phyloP scores from a whole-genome alignment of 1,284 basidiomycete genomes.

The Stereum hirsutum region DNA sequence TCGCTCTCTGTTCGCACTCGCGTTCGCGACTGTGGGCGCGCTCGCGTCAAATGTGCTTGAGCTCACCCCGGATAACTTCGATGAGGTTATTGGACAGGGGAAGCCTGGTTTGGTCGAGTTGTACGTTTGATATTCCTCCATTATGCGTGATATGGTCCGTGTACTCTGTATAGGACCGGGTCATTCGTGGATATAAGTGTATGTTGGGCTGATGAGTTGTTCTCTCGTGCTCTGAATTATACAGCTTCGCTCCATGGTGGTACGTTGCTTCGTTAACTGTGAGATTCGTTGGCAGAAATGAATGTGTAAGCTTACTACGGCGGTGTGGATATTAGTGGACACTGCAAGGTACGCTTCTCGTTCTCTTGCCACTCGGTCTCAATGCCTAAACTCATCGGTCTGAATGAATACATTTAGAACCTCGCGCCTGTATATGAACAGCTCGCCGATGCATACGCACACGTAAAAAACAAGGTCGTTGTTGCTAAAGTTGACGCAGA shows the following conservation, averaged over 20 bases:
- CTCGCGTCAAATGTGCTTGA: conserved; percentile 79
- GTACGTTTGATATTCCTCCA: conserved; percentile 42
- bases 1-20: conserved; percentile 41
- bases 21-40: conserved; percentile 39
- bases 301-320: background rate
- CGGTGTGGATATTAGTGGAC: conserved; percentile 43
- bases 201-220: too few relatives aligned
- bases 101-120: conserved; percentile 86
- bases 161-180: too few relatives aligned
- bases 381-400: conserved; percentile 3
- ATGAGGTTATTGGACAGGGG: conserved; percentile 64
- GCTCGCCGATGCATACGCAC: conserved; percentile 77
- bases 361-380: background rate
- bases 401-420: conserved; percentile 35
- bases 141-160: too few relatives aligned
- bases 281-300: background rate
- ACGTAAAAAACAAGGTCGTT: conserved; percentile 74
- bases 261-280: conserved; percentile 28
- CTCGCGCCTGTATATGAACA: conserved; percentile 86
- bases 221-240: conserved; percentile 1
- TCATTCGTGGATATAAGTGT: too few relatives aligned
- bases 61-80: conserved; percentile 70
- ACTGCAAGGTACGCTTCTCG: conserved; percentile 58
- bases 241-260: conserved; percentile 80
- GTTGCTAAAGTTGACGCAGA: conserved; percentile 95